A percentile compares a stretch with the other conserved stretches of the same genome.
These are phyloP conservation scores for Collybiopsis confluens DNA, from an alignment of 768 basidiomycete genomes.

Conservation along the genomic window DNA sequence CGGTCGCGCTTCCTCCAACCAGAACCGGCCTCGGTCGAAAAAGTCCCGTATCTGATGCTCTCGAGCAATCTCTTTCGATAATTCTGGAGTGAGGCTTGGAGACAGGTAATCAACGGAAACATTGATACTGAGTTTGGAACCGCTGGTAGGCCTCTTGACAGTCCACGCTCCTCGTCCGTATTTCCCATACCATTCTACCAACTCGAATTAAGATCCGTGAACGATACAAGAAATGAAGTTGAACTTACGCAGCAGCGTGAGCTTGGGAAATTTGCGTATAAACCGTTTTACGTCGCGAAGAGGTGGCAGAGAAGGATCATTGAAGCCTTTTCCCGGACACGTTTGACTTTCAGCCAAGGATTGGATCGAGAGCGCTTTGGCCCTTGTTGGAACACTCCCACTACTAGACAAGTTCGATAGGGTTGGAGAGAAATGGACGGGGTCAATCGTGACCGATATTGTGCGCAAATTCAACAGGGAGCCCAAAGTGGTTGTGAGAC, in stretches of 20 bases:
- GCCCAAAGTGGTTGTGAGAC: slow-evolving; percentile 26
- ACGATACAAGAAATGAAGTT: background rate
- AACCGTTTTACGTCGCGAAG: slow-evolving; percentile 33
- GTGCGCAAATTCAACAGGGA: slow-evolving; percentile 23
- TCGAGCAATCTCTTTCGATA: slow-evolving; percentile 19
- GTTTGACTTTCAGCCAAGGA: slow-evolving; percentile 20
- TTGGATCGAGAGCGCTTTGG: slow-evolving; percentile 23
- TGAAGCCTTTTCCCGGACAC: slow-evolving; percentile 12
- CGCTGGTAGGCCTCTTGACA: slow-evolving; percentile 18
- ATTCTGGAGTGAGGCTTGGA: slow-evolving; percentile 17
- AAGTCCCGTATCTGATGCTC: slow-evolving; percentile 10
- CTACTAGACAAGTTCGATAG: slow-evolving; percentile 10
- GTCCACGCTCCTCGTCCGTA: slow-evolving; percentile 28
- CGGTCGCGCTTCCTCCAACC: background rate
- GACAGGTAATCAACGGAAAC: slow-evolving; percentile 27
- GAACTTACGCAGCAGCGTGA: slow-evolving; percentile 25
- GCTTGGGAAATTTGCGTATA: slow-evolving; percentile 28
- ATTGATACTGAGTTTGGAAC: slow-evolving; percentile 24
- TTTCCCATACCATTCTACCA: slow-evolving; percentile 32
- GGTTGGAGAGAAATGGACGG: slow-evolving; percentile 26
- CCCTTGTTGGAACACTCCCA: too few relatives aligned
- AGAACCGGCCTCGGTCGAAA: background rate
- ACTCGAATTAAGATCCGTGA: background rate
- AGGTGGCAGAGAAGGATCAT: slow-evolving; percentile 31
- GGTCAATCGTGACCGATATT: slow-evolving; percentile 25